Base-by-base conservation (phyloP, 2,329 filamentous ascomycete species). In the Venturia effusa region DNA sequence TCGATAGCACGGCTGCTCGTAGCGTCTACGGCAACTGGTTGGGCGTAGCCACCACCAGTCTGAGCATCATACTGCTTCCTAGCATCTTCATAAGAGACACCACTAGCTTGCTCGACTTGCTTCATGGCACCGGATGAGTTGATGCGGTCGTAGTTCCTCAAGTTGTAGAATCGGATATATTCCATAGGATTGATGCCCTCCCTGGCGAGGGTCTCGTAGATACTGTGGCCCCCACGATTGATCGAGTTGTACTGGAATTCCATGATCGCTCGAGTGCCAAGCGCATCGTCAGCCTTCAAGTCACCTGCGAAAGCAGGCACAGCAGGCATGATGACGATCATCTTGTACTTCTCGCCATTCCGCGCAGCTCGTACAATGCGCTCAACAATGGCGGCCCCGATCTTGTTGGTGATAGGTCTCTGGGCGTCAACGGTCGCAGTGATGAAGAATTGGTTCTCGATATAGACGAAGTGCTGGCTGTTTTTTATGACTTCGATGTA, bases 371-470 rank as follows among this genome's bases (percentile, higher is more conserved):
- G 85, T 24, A 90, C 70, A 67, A 93, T 88, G 41, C 90, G 84
- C 67, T 91, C 86, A 7, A 91, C 90, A 61, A 95, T 88, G 34
- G 88, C 88, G 6, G 84, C 85, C 57, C 90, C 90, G 66, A 95
- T 88, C 73, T 87, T 85, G 76, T 95, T 94, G 70, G 81, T 82
- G 57, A 95, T 84, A 0, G 90, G 88, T 66, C 81, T 81, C 72
- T 92, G 89, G 64, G 85, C 77, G 63, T 88, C 81, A 59, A 79
- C 81, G 1, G 89, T 92, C 2, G 89, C 88, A 0, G 90, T 94
- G 75, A 94, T 94, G 79, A 94, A 94, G 78, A 94, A 94, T 80
- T 90, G 86, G 70, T 92, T 92, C 73, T 92, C 88, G 41, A 92
- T 91, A 74, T 92, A 92, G 65, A 92, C 76, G 70, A 88, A 92